Base-by-base conservation (phyloP, 331 rosid species). In the Quercus phellos region DNA sequence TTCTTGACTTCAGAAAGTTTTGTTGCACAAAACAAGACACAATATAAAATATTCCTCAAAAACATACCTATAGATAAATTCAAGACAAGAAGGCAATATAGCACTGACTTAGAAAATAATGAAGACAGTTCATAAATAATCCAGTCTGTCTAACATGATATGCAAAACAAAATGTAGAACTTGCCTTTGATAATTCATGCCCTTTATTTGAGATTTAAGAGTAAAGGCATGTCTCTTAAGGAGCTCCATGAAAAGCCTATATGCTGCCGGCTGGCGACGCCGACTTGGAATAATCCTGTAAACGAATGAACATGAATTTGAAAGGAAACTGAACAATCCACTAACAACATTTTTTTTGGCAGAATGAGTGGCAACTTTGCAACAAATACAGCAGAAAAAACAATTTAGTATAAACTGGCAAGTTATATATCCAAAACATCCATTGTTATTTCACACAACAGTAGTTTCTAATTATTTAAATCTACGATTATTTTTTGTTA, bases 211-310 rank as follows among this genome's bases (percentile, higher is more conserved):
- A 81, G 90, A 86, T 78, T 92, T 90, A 64, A 95, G 90, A 16
- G 81, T 70, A 82, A 91, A 95, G 71, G 85, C 89, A 83, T 93
- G 93, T 74, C 90, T 89, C 81, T 83, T 89, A 70, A 93, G 84
- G 29, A 95, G 92, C 76, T 95, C 99, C 89, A 95, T 75, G 70
- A 91, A 95, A 68, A 93, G 88, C 78, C 99, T 89, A 78, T 91
- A 95, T 2, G 98, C 97, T 21, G 82, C 94, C 18, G 98, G 98
- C 82, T 91, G 97, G 76, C 72, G 79, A 75, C 74, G 85, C 76
- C 99, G 84, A 70, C 89, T 86, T 64, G 99, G 95, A 85, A 91
- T 82, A 73, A 93, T 97, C 90, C 99, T 95, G 92, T 69, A 78
- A 85, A 73, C 60, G 30, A 75, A 81, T 8, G 43, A 35, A 46